phyloP scores from a whole-genome alignment of 163 green algal genomes.

The Trebouxiophyceae sp. region DNA sequence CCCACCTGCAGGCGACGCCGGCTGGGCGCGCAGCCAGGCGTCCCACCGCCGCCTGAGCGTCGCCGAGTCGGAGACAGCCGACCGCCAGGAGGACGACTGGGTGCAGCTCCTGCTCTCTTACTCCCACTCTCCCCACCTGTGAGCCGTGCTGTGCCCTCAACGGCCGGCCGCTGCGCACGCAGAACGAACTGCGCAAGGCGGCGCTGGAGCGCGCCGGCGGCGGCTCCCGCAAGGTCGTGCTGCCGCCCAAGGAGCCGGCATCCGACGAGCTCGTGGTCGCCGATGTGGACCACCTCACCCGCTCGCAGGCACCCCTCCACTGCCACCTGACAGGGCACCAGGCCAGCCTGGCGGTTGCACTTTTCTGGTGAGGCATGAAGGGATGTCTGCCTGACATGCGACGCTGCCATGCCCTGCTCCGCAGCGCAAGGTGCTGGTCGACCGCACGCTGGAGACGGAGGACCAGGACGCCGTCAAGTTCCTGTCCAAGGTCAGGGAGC shows the following conservation, averaged over 20 bases:
- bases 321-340: not conserved
- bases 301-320: not conserved
- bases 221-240: not conserved
- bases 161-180: too few relatives aligned
- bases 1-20: too few relatives aligned
- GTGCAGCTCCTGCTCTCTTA: not conserved
- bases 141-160: too few relatives aligned
- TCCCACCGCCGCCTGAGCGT: not conserved
- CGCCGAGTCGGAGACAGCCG: not conserved
- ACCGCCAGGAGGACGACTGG: not conserved
- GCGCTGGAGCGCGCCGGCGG: not conserved
- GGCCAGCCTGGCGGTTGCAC: not conserved
- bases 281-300: not conserved
- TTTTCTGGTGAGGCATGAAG: not conserved
- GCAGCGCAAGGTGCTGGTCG: slow-evolving; percentile 6
- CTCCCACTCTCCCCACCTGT: too few relatives aligned
- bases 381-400: not conserved
- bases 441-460: slow-evolving; percentile 3
- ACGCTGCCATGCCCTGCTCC: not conserved
- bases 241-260: not conserved
- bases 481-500: slow-evolving; percentile 3
- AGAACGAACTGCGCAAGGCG: not conserved
- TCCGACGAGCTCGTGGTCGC: not conserved
- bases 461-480: slow-evolving; percentile 14
- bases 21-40: not conserved